phyloP scores from a whole-genome alignment of 73 alveolate species.

The Diophrys sp. region DNA sequence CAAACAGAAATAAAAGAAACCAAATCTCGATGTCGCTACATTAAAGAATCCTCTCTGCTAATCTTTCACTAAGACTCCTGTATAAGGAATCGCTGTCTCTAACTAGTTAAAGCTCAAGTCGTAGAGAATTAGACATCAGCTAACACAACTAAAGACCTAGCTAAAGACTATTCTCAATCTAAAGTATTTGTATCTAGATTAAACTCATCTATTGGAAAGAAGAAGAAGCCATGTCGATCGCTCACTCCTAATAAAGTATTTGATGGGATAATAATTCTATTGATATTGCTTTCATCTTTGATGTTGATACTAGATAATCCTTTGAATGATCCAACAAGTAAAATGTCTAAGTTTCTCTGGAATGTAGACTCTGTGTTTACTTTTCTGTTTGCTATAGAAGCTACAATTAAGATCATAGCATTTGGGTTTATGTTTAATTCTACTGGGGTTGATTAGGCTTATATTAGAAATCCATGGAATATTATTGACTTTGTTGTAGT shows the following conservation, averaged over 20 bases:
- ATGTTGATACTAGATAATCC: conserved; percentile 12
- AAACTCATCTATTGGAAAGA: neutral
- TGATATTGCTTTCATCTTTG: conserved; percentile 3
- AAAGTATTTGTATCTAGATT: neutral
- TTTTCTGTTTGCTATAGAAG: conserved; percentile 13
- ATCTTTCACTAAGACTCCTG: conserved; percentile 7
- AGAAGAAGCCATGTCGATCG: neutral
- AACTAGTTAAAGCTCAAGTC: neutral
- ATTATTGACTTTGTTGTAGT: conserved; percentile 22
- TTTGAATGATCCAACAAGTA: conserved; percentile 3
- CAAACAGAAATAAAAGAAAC: too few species aligned
- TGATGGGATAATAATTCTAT: conserved; percentile 12
- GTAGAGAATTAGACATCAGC: neutral
- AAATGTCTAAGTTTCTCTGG: neutral
- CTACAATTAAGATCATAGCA: conserved; percentile 13
- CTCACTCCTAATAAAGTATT: conserved; percentile 1
- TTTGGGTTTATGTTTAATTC: neutral
- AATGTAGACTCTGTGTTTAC: conserved; percentile 12
- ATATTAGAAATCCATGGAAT: conserved; percentile 16
- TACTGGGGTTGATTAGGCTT: neutral
- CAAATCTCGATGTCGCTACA: too few species aligned
- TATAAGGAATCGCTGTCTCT: neutral
- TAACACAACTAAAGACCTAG: neutral
- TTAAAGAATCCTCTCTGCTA: conserved; percentile 8
- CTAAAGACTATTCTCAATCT: neutral